A percentile compares a stretch with the other conserved stretches of the same genome.
phyloP scores from a whole-genome alignment of 805 yeast genomes.

The Jamesozyma piceae region DNA sequence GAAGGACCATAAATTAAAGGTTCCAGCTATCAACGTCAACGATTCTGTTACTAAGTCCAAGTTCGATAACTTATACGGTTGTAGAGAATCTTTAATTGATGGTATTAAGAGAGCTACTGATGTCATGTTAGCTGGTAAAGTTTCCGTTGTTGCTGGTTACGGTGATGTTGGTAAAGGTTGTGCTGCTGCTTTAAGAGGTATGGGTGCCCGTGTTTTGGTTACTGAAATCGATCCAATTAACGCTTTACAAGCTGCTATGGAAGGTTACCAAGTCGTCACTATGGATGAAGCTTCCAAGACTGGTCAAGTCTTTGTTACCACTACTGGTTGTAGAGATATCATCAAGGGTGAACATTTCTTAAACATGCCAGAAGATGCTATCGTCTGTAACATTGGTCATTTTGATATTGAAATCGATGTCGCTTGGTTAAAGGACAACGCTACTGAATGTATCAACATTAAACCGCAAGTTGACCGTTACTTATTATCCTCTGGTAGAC shows the following conservation, averaged over 20 bases:
- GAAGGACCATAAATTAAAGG: slow-evolving; percentile 80
- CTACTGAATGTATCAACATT: slow-evolving; percentile 88
- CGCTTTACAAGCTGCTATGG: slow-evolving; percentile 98
- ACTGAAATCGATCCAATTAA: slow-evolving; percentile 98
- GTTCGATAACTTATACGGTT: slow-evolving; percentile 98
- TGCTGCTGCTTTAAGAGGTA: slow-evolving; percentile 95
- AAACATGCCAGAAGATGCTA: slow-evolving; percentile 97
- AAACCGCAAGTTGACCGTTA: slow-evolving; percentile 99
- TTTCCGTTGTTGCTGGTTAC: slow-evolving; percentile 97
- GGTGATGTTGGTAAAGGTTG: slow-evolving; percentile 99
- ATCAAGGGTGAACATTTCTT: slow-evolving; percentile 81
- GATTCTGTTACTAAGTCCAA: slow-evolving; percentile 98
- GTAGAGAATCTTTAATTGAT: slow-evolving; percentile 96
- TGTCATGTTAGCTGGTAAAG: slow-evolving; percentile 99
- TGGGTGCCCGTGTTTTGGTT: slow-evolving; percentile 98
- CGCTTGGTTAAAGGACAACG: slow-evolving; percentile 95
- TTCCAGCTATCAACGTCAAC: slow-evolving; percentile 98
- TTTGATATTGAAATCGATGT: slow-evolving; percentile 98
- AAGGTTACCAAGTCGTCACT: slow-evolving; percentile 94
- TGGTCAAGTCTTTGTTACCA: slow-evolving; percentile 97
- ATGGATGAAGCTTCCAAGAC: slow-evolving; percentile 85
- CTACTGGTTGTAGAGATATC: slow-evolving; percentile 99
- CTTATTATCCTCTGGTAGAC: slow-evolving; percentile 81
- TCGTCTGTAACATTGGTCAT: slow-evolving; percentile 99
- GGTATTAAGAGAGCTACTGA: slow-evolving; percentile 99